Evolutionary conservation across 2,329 filamentous ascomycete species (phyloP), one percentile per base, ranked within the genome.

Genomic region (Penicillium sp.): DNA sequence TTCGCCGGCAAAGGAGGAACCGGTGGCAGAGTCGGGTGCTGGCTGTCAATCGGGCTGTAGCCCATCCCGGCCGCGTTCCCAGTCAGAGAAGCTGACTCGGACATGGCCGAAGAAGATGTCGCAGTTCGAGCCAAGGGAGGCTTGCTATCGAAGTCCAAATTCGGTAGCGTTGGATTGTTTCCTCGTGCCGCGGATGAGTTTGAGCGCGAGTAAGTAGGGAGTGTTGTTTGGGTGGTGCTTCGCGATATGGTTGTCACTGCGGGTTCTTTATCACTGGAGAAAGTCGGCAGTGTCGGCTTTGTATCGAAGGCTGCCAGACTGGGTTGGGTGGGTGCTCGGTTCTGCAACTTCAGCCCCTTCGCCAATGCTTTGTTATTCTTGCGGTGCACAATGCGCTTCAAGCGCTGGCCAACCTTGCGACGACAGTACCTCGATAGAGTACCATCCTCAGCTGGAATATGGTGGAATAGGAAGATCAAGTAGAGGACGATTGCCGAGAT

Each of bases 311-410:
- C 56, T 6, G 48, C 67, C n/a, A 67, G 49, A 24, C 67, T 69
- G 16, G 69, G 67, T 42, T 73, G 65, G 3, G 72, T 77, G 71
- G 59, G 77, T 64, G 81, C 83, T 57, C 79, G 80, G 69, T 88
- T 78, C 71, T 67, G 76, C 69, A 71, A 74, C 71, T 69, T 75
- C 50, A 85, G 86, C 49, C 94, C 88, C 64, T 92, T 91, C 48
- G 87, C 88, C 24, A 97, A 76, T 0, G 92, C 93, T 72, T 91
- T 92, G 75, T 94, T 91, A 65, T 96, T 89, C 75, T 94, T 97
- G 65, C 80, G 83, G 50, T 86, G 86, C 4, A 97, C 92, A 61
- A 97, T 94, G 62, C 86, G 86, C 67, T 88, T 88, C 61, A 99
- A 81, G 61, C 92, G 82, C 65, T 85, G 87, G 75, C 96, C 95